Percentiles rank a stretch among this genome's conserved stretches.
These are phyloP conservation scores for Quillaja saponaria DNA, from an alignment of 306 rosid species.

Conservation along the genomic window DNA sequence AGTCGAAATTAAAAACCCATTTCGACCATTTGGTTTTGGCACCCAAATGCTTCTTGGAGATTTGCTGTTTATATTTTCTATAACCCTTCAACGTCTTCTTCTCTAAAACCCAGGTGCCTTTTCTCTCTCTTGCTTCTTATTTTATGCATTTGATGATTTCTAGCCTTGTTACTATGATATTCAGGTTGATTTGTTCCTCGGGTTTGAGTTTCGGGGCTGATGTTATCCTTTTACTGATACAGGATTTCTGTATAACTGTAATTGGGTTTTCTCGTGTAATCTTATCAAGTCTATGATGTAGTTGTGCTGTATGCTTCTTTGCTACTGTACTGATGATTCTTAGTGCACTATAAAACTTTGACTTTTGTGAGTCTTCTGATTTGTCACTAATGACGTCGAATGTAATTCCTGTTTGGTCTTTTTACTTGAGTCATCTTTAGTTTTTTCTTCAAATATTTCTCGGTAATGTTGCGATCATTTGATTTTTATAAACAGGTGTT, in stretches of 20 bases:
- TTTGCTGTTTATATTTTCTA: slow-evolving; percentile 5
- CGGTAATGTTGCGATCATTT: neutral
- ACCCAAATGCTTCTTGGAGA: slow-evolving; percentile 31
- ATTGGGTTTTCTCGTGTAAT: slow-evolving; percentile 18
- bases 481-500: slow-evolving; percentile 45
- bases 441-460: slow-evolving; percentile 20
- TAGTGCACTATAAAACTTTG: neutral
- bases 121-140: neutral
- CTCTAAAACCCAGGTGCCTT: slow-evolving; percentile 31
- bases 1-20: neutral
- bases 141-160: neutral
- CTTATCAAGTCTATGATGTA: neutral
- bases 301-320: too few species aligned
- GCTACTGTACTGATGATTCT: too few species aligned
- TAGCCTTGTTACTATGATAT: neutral
- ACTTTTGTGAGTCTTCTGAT: slow-evolving; percentile 1
- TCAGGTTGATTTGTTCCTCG: slow-evolving; percentile 8
- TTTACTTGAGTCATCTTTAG: neutral
- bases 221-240: slow-evolving; percentile 6
- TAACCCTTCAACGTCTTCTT: slow-evolving; percentile 26
- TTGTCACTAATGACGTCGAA: neutral
- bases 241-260: slow-evolving; percentile 14
- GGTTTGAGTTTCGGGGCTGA: neutral
- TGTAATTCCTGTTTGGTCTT: slow-evolving; percentile 4
- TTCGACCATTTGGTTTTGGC: slow-evolving; percentile 29